A percentile compares a stretch with the other conserved stretches of the same genome.
Conservation (phyloP, 2,329 filamentous ascomycete genomes). For the Fusarium sp. region DNA sequence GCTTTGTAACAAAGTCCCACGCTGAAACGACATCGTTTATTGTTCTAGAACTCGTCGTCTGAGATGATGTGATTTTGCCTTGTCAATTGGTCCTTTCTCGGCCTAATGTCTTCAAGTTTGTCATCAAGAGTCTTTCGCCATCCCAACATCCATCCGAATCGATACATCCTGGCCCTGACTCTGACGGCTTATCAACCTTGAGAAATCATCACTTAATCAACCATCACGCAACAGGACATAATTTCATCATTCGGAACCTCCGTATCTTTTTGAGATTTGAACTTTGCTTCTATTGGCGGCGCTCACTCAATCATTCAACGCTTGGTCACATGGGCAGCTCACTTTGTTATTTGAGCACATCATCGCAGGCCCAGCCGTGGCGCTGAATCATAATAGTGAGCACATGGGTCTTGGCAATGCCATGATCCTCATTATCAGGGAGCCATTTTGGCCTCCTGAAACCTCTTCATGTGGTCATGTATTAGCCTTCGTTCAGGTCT, state of each 20-base stretch:
- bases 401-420: constrained; percentile 23
- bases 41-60: constrained; percentile 13
- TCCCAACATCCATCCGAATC: constrained; percentile 40
- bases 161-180: constrained; percentile 16
- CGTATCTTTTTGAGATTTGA: not conserved
- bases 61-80: constrained; percentile 40
- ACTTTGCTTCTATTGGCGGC: not conserved
- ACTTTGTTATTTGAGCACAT: constrained; percentile 41
- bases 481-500: not conserved
- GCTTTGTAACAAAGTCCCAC: not conserved
- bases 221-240: constrained; percentile 7
- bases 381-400: constrained; percentile 36
- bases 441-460: constrained; percentile 10
- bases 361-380: constrained; percentile 33
- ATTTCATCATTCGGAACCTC: constrained; percentile 15
- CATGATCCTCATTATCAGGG: constrained; percentile 9
- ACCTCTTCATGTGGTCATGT: constrained; percentile 5
- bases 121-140: constrained; percentile 28
- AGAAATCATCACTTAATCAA: constrained; percentile 12
- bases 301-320: not conserved
- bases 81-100: not conserved
- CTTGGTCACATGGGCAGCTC: constrained; percentile 30
- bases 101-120: constrained; percentile 19
- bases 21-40: not conserved
- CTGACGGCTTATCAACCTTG: constrained; percentile 19